Conservation (phyloP, 2,329 filamentous ascomycete species). For the Sphaceloma murrayae region DNA sequence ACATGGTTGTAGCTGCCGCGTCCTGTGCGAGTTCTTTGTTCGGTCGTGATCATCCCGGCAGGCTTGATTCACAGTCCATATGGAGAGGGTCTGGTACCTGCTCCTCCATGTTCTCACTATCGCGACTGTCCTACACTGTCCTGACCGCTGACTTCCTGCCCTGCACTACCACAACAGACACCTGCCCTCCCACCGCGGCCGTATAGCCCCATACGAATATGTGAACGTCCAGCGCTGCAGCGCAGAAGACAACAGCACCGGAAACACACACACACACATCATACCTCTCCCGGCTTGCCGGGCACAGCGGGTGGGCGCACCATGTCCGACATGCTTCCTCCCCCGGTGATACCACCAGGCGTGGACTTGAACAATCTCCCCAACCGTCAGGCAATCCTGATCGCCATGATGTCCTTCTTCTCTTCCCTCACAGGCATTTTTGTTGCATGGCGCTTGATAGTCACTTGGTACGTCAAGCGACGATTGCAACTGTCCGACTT, state of each 20-base stretch:
- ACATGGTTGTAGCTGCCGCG: background rate
- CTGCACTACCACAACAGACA: too few relatives aligned
- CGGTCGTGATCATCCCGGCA: conserved; percentile 1
- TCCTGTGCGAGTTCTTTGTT: background rate
- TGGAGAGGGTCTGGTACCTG: background rate
- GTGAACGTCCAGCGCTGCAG: conserved; percentile 3
- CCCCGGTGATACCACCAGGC: conserved; percentile 8
- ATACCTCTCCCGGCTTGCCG: background rate
- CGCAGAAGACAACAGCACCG: background rate
- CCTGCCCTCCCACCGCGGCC: too few relatives aligned
- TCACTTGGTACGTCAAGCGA: conserved; percentile 15
- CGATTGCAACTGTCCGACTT: conserved; percentile 13
- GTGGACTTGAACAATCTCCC: conserved; percentile 5
- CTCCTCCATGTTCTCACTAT: background rate
- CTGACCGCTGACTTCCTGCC: background rate
- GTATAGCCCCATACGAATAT: conserved; percentile 6
- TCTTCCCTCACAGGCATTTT: conserved; percentile 11
- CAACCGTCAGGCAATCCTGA: conserved; percentile 4
- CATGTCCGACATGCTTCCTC: background rate
- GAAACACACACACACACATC: background rate
- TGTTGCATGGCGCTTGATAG: conserved; percentile 17
- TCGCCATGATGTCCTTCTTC: conserved; percentile 15
- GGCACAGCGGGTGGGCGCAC: background rate
- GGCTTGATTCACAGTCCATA: conserved; percentile 2
- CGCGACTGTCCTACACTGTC: conserved; percentile 4